phyloP scores from a whole-genome alignment of 495 filamentous ascomycete species.

The Trichocladium uniseriatum region DNA sequence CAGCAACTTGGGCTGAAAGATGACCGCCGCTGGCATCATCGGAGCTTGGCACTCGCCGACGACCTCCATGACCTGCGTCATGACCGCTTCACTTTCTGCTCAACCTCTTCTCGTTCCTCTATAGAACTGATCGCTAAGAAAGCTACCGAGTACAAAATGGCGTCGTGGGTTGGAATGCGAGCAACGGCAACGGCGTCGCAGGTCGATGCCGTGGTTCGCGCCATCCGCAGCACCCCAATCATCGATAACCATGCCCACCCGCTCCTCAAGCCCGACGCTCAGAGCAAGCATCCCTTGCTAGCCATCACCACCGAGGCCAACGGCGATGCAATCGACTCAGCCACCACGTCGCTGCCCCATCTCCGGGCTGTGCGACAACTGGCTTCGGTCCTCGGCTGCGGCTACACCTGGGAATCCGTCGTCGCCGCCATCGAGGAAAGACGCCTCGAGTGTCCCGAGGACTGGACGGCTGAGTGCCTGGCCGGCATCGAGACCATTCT shows the following conservation, averaged over 20 bases:
- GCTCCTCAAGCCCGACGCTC: constrained; percentile 31
- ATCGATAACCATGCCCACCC: constrained; percentile 88
- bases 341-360: constrained; percentile 53
- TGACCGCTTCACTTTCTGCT: neutral
- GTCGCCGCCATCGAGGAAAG: constrained; percentile 48
- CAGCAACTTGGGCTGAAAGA: too few relatives aligned
- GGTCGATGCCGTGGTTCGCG: constrained; percentile 27
- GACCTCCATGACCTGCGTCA: neutral
- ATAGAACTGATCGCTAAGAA: neutral
- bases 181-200: constrained; percentile 23
- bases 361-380: constrained; percentile 64
- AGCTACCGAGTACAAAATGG: constrained; percentile 11
- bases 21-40: neutral
- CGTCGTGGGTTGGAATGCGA: constrained; percentile 26
- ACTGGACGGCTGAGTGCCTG: constrained; percentile 55
- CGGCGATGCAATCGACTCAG: constrained; percentile 52
- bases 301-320: constrained; percentile 68
- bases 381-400: constrained; percentile 50
- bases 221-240: constrained; percentile 59
- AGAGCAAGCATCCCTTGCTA: constrained; percentile 47
- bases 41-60: neutral
- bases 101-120: neutral
- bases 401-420: constrained; percentile 52
- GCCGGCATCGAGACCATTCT: constrained; percentile 67
- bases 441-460: constrained; percentile 46